phyloP scores from a whole-genome alignment of 2,329 filamentous ascomycete genomes.

The Alternaria ethzedia region DNA sequence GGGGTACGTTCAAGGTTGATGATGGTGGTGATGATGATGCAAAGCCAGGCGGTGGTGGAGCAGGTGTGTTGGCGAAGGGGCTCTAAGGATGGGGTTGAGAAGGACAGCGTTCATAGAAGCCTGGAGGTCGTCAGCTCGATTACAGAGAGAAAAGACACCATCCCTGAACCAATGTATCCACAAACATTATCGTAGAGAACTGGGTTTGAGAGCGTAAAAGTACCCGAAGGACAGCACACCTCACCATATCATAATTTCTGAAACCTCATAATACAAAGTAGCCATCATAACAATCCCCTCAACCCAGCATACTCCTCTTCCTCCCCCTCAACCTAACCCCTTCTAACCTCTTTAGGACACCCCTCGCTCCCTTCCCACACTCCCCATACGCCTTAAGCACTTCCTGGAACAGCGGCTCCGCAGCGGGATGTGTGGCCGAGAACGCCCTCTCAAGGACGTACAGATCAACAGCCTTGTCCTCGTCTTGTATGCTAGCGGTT shows the following conservation, averaged over 20 bases:
- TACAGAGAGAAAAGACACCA: not conserved
- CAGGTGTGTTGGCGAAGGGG: too few species aligned
- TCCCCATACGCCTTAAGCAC: conserved; percentile 76
- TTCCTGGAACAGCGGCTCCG: conserved; percentile 76
- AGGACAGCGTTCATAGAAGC: too few species aligned
- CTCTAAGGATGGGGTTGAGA: too few species aligned
- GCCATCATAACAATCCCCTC: not conserved
- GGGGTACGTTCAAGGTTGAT: too few species aligned
- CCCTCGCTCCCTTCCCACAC: conserved; percentile 73
- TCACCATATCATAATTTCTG: not conserved
- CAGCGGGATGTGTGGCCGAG: conserved; percentile 88
- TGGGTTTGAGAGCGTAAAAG: not conserved
- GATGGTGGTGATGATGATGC: too few species aligned
- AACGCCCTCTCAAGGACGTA: conserved; percentile 96
- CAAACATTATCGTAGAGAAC: not conserved
- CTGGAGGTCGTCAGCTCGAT: not conserved
- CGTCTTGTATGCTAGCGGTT: conserved; percentile 78
- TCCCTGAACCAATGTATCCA: not conserved
- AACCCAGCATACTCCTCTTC: conserved; percentile 97
- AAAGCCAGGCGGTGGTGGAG: too few species aligned
- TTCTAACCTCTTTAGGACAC: conserved; percentile 81
- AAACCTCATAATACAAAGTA: not conserved
- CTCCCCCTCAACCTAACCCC: conserved; percentile 92
- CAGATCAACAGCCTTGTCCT: conserved; percentile 93
- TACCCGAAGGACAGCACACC: not conserved